phyloP scores from a whole-genome alignment of 306 rosid genomes.

The Purshia tridentata region DNA sequence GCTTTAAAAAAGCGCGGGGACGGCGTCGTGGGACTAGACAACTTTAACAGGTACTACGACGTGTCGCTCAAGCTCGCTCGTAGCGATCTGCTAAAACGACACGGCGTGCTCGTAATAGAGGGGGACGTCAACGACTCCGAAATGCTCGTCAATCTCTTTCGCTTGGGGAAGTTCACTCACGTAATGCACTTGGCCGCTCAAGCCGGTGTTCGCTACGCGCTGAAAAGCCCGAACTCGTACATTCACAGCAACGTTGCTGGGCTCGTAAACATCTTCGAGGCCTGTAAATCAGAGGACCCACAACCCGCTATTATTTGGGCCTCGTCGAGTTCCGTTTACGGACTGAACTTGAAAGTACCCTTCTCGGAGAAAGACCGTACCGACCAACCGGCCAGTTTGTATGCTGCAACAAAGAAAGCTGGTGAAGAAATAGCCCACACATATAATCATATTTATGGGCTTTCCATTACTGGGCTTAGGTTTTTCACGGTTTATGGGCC shows the following conservation, averaged over 20 bases:
- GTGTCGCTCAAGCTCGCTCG: conserved; percentile 34
- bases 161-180: conserved; percentile 32
- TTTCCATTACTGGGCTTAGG: conserved; percentile 38
- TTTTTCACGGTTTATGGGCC: conserved; percentile 51
- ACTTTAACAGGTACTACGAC: not conserved
- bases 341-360: conserved; percentile 10
- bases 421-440: conserved; percentile 45
- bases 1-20: conserved; percentile 38
- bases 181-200: conserved; percentile 50
- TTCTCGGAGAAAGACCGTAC: conserved; percentile 44
- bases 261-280: conserved; percentile 28
- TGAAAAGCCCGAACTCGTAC: conserved; percentile 41
- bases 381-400: conserved; percentile 40
- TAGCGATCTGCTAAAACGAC: conserved; percentile 10
- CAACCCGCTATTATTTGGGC: conserved; percentile 38
- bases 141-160: conserved; percentile 24
- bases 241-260: conserved; percentile 45
- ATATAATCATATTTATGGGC: conserved; percentile 40
- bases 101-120: conserved; percentile 33
- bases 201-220: conserved; percentile 41
- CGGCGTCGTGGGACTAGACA: conserved; percentile 43
- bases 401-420: conserved; percentile 45
- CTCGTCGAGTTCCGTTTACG: too few species aligned
- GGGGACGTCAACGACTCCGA: conserved; percentile 30
- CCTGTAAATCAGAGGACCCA: conserved; percentile 17